Percentiles rank a stretch among this genome's conserved stretches.
Evolutionary conservation across 83 land plant species (phyloP).

Genomic region (Picea engelmannii): DNA sequence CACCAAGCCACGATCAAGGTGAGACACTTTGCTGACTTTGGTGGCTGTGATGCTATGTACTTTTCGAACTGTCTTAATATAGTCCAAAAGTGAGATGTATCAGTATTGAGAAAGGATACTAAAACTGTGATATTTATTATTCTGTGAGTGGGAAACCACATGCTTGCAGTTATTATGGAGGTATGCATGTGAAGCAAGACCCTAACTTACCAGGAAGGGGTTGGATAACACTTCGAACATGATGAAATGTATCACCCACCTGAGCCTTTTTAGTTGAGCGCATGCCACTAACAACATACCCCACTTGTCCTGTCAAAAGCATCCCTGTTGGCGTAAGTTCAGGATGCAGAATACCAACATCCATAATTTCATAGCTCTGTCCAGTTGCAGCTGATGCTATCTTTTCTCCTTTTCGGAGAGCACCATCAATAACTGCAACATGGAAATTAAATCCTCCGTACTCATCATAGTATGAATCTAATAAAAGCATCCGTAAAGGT

Average conservation of each 20-base stretch:
- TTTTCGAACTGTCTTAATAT: no score
- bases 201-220: conserved; percentile 81
- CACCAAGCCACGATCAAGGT: no score
- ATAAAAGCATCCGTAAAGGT: conserved; percentile 88
- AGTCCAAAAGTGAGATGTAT: no score
- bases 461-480: conserved; percentile 98
- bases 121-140: not conserved
- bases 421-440: conserved; percentile 96
- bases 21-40: no score
- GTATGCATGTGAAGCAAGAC: not conserved
- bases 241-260: conserved; percentile 89
- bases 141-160: not conserved
- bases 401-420: conserved; percentile 81
- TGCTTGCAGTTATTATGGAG: not conserved
- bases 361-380: conserved; percentile 87
- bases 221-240: conserved; percentile 53
- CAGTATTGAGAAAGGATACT: not conserved
- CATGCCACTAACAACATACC: conserved; percentile 95
- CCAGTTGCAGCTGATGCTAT: conserved; percentile 91
- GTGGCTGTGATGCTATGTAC: no score
- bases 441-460: conserved; percentile 99
- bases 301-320: conserved; percentile 96
- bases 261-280: conserved; percentile 97
- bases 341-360: conserved; percentile 96
- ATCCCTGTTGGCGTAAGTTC: conserved; percentile 90